Percentiles rank a stretch among this genome's conserved stretches.
Conservation (phyloP, 164 flowering plant genomes). For the Tetrastigma voinierianum region DNA sequence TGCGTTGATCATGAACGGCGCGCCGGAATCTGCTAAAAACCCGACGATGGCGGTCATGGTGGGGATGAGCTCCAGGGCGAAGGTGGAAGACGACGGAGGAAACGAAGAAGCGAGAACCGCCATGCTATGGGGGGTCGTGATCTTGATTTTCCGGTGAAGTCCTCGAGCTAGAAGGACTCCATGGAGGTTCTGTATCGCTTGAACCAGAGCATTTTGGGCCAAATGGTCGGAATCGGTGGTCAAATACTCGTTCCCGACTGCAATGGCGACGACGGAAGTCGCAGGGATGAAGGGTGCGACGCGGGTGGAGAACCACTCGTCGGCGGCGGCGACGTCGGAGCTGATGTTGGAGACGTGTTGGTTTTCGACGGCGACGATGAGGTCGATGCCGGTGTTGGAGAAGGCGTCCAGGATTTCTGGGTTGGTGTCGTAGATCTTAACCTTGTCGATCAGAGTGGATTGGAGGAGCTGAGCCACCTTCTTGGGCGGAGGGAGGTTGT, state of each 20-base stretch:
- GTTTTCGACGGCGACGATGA: conserved; percentile 65
- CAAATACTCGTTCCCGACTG: conserved; percentile 66
- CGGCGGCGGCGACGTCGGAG: conserved; percentile 35
- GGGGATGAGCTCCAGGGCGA: conserved; percentile 28
- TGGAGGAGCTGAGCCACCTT: conserved; percentile 64
- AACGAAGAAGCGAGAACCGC: conserved; percentile 58
- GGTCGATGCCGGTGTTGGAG: conserved; percentile 64
- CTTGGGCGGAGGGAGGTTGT: conserved; percentile 65
- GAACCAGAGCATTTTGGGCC: conserved; percentile 29
- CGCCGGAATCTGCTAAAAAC: conserved; percentile 44
- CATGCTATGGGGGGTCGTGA: conserved; percentile 64
- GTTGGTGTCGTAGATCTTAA: conserved; percentile 73
- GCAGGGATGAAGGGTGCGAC: conserved; percentile 58
- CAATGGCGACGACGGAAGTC: conserved; percentile 50
- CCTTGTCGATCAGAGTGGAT: conserved; percentile 55
- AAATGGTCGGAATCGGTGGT: conserved; percentile 19
- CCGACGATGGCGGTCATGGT: conserved; percentile 39
- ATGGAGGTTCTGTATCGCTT: conserved; percentile 64
- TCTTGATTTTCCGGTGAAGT: conserved; percentile 53
- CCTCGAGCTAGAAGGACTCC: conserved; percentile 33
- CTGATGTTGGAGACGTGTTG: conserved; percentile 38
- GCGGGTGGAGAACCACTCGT: conserved; percentile 47
- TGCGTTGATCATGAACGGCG: conserved; percentile 70
- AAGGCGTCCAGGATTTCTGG: conserved; percentile 66
- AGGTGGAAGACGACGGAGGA: conserved; percentile 60